A percentile compares a stretch with the other conserved stretches of the same genome.
These are phyloP conservation scores for Carex cristatella DNA, from an alignment of 176 grass and related monocot species.

Conservation along the genomic window DNA sequence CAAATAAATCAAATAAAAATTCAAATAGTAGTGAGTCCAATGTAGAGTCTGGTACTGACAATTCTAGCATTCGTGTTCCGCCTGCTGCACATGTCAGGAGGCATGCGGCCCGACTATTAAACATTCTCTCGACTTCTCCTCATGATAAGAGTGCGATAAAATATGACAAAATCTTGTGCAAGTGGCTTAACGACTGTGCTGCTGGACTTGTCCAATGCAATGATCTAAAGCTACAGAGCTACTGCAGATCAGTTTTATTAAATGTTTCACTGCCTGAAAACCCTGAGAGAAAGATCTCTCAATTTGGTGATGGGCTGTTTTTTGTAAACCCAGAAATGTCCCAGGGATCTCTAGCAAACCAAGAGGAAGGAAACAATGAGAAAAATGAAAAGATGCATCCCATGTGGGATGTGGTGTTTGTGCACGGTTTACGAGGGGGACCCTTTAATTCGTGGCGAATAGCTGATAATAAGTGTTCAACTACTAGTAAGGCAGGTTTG, in stretches of 20 bases:
- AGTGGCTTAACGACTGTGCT: constrained; percentile 94
- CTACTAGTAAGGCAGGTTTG: constrained; percentile 78
- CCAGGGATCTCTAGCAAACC: neutral
- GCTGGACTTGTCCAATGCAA: constrained; percentile 54
- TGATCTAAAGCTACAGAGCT: constrained; percentile 82
- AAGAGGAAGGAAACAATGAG: neutral
- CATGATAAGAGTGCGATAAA: constrained; percentile 62
- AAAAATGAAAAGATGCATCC: constrained; percentile 8
- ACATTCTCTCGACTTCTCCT: constrained; percentile 82
- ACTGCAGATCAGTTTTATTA: constrained; percentile 67
- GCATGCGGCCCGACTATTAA: constrained; percentile 74
- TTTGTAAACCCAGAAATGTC: constrained; percentile 78
- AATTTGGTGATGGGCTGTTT: constrained; percentile 83
- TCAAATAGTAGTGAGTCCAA: constrained; percentile 47
- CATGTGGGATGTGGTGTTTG: constrained; percentile 76
- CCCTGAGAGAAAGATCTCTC: constrained; percentile 49
- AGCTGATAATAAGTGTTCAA: constrained; percentile 95
- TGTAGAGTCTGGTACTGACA: constrained; percentile 45
- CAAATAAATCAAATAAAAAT: constrained; percentile 38
- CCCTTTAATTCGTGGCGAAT: constrained; percentile 98
- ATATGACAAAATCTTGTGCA: constrained; percentile 69
- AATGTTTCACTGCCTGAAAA: constrained; percentile 56
- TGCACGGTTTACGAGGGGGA: constrained; percentile 87
- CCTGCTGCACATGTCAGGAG: constrained; percentile 85
- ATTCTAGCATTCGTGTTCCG: constrained; percentile 73